phyloP scores from a whole-genome alignment of 805 yeast genomes.

The Candida methanosorbosa region DNA sequence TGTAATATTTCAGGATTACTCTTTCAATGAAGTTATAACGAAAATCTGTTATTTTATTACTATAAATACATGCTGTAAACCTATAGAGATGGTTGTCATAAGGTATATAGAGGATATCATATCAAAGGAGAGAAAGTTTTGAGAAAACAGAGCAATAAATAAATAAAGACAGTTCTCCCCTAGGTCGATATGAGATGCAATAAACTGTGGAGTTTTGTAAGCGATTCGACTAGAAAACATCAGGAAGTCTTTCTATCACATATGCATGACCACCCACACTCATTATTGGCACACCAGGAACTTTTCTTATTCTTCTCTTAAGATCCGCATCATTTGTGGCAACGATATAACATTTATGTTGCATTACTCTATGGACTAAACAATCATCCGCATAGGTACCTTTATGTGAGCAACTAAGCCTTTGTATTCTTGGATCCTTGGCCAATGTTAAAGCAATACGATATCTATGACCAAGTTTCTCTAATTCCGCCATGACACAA shows the following conservation, averaged over 20 bases:
- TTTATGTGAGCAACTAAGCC: slow-evolving; percentile 83
- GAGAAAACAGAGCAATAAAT: no score
- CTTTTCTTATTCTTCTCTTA: slow-evolving; percentile 87
- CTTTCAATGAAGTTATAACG: no score
- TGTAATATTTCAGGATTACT: no score
- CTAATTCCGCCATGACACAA: slow-evolving; percentile 97
- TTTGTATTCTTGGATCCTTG: slow-evolving; percentile 82
- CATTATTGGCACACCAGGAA: slow-evolving; percentile 96
- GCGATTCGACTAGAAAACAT: slow-evolving; percentile 67
- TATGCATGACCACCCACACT: slow-evolving; percentile 92
- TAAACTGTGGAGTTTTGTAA: no score
- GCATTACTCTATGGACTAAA: slow-evolving; percentile 83
- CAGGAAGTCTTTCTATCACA: slow-evolving; percentile 91
- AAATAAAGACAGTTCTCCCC: no score
- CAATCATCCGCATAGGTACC: slow-evolving; percentile 99
- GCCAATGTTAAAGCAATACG: slow-evolving; percentile 90
- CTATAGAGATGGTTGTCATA: no score
- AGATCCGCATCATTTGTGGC: slow-evolving; percentile 98
- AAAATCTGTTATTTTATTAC: no score
- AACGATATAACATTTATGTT: slow-evolving; percentile 93
- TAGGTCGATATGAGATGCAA: no score
- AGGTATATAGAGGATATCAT: no score
- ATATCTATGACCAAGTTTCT: slow-evolving; percentile 89
- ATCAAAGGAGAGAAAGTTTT: no score
- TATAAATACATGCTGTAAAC: no score